Evolutionary conservation across 345 rosid species (phyloP).

Genomic region (Xanthoceras sorbifolium): DNA sequence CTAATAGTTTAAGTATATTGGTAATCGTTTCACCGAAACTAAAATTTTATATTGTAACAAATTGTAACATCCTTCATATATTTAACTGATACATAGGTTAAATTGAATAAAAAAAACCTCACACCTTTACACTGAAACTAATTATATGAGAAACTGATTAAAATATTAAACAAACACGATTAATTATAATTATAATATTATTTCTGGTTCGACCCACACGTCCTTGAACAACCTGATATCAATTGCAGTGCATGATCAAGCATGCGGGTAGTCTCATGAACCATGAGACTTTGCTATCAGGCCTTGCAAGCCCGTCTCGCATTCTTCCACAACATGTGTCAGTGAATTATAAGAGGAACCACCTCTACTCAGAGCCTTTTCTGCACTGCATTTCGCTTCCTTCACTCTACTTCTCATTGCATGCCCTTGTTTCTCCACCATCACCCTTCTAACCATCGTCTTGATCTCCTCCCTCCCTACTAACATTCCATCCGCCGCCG

Average conservation of each 20-base stretch:
- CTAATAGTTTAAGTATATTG: no score
- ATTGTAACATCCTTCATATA: no score
- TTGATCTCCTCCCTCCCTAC: conserved; percentile 41
- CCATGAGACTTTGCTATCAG: background rate
- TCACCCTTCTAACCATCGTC: conserved; percentile 41
- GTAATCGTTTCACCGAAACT: no score
- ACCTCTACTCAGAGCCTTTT: conserved; percentile 27
- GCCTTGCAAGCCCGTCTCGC: background rate
- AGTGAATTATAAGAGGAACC: conserved; percentile 32
- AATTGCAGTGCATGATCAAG: background rate
- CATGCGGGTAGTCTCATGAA: background rate
- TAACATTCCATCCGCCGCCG: conserved; percentile 22
- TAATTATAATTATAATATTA: no score
- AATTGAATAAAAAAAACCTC: no score
- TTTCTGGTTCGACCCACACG: background rate
- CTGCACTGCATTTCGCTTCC: conserved; percentile 39
- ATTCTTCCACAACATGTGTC: conserved; percentile 15
- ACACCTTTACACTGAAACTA: no score
- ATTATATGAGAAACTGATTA: no score
- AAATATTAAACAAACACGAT: background rate
- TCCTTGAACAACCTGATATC: no score
- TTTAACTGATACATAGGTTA: no score
- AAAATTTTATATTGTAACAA: no score
- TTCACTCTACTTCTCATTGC: conserved; percentile 31
- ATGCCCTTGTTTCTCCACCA: conserved; percentile 45